Base-by-base conservation (phyloP, 208 protist genomes). In the Vickermania ingenoplastis region DNA sequence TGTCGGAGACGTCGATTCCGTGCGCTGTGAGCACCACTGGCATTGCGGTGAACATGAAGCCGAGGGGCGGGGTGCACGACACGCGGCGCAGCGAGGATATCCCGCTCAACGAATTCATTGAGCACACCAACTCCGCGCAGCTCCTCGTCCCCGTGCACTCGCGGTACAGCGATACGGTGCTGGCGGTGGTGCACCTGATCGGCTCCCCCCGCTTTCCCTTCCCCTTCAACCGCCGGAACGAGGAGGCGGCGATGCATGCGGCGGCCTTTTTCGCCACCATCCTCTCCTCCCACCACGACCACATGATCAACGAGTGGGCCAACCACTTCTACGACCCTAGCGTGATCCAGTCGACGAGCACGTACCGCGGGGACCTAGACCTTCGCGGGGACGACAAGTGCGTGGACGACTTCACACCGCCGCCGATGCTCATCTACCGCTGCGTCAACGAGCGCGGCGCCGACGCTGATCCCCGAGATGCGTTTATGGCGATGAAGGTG, bases 281-380 rank as follows among this genome's bases (percentile, higher is more conserved):
- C 54, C 45, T 95, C 41, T 89, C 84, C n/a, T 77, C 82, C 3
- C 79, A 95, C 75, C 76, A 87, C 62, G 78, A 90, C 23, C 67
- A 71, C 17, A 92, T 95, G 88, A 79, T 83, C 22, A 66, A 69
- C 4, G 88, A 95, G 68, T 95, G 88, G 85, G 69, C 76, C 0
- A 92, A 92, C 59, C 88, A 75, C 58, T 88, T 92, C 62, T 95
- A 88, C 67, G 72, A 92, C 63, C 75, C 80, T 1, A 77, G 66
- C 23, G 52, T 74, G 23, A 41, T 95, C 28, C 61, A 74, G 30
- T 69, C 69, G 31, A 86, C 79, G 3, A 69, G 73, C 28, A 77
- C 73, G 51, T 95, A 88, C 73, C 68, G 73, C 29, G 75, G 73
- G 27, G 61, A 55, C 2, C 66, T 95, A 7, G 88, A 95, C 67